Evolutionary conservation across 2,329 filamentous ascomycete species (phyloP).

Genomic region (Akanthomyces muscarius): DNA sequence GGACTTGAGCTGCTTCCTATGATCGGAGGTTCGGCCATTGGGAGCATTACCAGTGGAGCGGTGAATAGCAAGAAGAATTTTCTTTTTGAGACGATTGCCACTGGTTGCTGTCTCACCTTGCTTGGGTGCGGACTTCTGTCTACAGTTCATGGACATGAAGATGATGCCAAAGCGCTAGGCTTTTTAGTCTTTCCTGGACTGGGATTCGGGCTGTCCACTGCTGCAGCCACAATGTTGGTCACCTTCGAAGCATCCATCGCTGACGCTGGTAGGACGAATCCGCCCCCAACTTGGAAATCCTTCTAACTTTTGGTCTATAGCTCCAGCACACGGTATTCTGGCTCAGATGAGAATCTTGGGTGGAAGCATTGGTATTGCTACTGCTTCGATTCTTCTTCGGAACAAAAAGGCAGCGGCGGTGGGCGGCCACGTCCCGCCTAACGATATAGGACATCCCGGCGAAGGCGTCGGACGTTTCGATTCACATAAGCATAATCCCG

Average conservation of each 20-base stretch:
- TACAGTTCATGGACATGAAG: constrained; percentile 28
- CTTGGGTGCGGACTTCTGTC: constrained; percentile 46
- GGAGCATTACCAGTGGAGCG: constrained; percentile 39
- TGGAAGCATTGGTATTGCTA: constrained; percentile 51
- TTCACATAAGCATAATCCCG: constrained; percentile 26
- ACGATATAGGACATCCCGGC: constrained; percentile 28
- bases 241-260: constrained; percentile 37
- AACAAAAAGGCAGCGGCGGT: constrained; percentile 29
- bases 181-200: constrained; percentile 50
- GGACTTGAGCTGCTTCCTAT: constrained; percentile 52
- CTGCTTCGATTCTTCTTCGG: constrained; percentile 45
- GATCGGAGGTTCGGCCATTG: constrained; percentile 45
- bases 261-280: constrained; percentile 41
- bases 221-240: constrained; percentile 45
- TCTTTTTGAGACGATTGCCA: constrained; percentile 41
- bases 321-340: constrained; percentile 49
- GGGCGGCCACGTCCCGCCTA: constrained; percentile 25
- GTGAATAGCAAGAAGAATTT: constrained; percentile 40
- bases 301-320: constrained; percentile 31
- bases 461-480: constrained; percentile 24
- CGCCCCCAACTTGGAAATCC: too few relatives aligned
- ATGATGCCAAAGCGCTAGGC: constrained; percentile 45
- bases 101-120: constrained; percentile 39
- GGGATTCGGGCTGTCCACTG: constrained; percentile 47
- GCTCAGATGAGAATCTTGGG: constrained; percentile 50